These are phyloP conservation scores for Volvariella volvacea DNA, from an alignment of 1,284 basidiomycete genomes.

Conservation along the genomic window DNA sequence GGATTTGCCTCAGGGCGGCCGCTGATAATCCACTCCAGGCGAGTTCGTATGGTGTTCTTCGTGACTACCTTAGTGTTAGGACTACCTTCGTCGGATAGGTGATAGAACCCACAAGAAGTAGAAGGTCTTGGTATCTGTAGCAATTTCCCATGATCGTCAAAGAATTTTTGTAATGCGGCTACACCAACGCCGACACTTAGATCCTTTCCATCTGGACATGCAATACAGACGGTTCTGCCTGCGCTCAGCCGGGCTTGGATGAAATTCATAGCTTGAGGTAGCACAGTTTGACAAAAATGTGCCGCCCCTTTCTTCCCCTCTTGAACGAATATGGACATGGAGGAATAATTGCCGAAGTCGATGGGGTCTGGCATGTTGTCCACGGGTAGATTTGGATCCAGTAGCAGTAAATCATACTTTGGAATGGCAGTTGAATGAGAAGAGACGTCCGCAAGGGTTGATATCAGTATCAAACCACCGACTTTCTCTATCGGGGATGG, in stretches of 20 bases:
- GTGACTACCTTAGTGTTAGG: slow-evolving; percentile 8
- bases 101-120: background rate
- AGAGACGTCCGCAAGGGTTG: slow-evolving; percentile 23
- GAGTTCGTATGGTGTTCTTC: slow-evolving; percentile 57
- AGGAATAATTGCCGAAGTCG: background rate
- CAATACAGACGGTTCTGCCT: slow-evolving; percentile 39
- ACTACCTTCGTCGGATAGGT: background rate
- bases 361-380: background rate
- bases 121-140: slow-evolving; percentile 1
- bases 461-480: slow-evolving; percentile 31
- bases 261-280: slow-evolving; percentile 47
- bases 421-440: background rate
- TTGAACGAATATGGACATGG: slow-evolving; percentile 12
- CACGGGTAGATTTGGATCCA: background rate
- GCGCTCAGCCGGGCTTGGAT: slow-evolving; percentile 31
- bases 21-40: slow-evolving; percentile 79
- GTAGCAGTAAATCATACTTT: slow-evolving; percentile 1
- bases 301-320: slow-evolving; percentile 49
- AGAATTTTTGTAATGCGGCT: slow-evolving; percentile 50
- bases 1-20: slow-evolving; percentile 70
- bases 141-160: slow-evolving; percentile 44
- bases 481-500: slow-evolving; percentile 28
- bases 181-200: slow-evolving; percentile 57
- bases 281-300: slow-evolving; percentile 38
- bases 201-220: slow-evolving; percentile 41